Conservation (phyloP, 106 monocot genomes). For the Allium fistulosum region DNA sequence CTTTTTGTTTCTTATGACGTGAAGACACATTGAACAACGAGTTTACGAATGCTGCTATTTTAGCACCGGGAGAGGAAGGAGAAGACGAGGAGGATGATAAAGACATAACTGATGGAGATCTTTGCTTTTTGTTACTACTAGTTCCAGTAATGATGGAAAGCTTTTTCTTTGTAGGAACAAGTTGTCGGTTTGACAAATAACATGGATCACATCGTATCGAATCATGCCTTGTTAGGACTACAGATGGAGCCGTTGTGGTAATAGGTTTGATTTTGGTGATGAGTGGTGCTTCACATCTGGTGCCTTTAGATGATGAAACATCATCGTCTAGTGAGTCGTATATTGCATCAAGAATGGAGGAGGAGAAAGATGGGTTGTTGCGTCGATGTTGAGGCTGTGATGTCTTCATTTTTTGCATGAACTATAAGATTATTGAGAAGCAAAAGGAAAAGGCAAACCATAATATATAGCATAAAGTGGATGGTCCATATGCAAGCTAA, state of each 20-base stretch:
- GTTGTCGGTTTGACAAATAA: constrained; percentile 13
- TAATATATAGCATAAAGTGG: no score
- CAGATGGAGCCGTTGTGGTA: background rate
- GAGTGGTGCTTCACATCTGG: background rate
- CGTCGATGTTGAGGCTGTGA: constrained; percentile 3
- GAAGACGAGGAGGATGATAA: constrained; percentile 29
- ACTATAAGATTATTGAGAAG: no score
- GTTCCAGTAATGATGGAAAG: constrained; percentile 44
- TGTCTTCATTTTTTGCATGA: no score
- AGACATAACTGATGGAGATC: background rate
- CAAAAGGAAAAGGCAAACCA: no score
- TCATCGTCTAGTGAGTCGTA: constrained; percentile 15
- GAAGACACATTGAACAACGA: background rate
- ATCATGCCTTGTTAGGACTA: background rate
- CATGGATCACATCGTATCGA: background rate
- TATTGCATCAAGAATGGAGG: constrained; percentile 21
- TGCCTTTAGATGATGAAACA: background rate
- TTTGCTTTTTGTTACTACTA: constrained; percentile 35
- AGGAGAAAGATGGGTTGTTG: constrained; percentile 19
- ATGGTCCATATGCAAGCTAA: no score
- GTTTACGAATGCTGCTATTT: background rate
- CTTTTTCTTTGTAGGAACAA: constrained; percentile 22
- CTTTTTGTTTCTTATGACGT: constrained; percentile 30
- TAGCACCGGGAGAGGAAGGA: constrained; percentile 5
- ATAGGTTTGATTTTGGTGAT: constrained; percentile 5